phyloP scores from a whole-genome alignment of 495 filamentous ascomycete species.

The Neurospora sp. region DNA sequence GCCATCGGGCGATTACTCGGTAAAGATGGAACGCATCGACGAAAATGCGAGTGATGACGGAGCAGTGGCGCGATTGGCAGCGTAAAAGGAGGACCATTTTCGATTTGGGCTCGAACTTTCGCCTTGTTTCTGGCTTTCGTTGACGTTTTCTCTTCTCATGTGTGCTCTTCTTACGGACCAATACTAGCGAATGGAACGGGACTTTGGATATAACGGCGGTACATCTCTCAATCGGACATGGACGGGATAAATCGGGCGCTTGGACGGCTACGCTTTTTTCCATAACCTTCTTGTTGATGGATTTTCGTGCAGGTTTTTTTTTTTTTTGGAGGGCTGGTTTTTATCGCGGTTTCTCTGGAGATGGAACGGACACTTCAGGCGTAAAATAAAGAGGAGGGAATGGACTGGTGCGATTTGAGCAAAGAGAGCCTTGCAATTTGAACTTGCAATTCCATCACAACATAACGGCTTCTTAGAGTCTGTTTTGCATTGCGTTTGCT shows the following conservation, averaged over 20 bases:
- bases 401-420: background rate
- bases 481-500: background rate
- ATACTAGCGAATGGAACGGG: background rate
- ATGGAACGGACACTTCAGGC: background rate
- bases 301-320: background rate
- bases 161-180: background rate
- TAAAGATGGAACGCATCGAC: background rate
- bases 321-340: background rate
- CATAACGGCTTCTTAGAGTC: background rate
- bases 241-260: background rate
- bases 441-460: background rate
- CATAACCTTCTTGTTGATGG: background rate
- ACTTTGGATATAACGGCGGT: background rate
- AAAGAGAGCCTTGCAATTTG: background rate
- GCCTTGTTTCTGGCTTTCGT: background rate
- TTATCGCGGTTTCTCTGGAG: background rate
- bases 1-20: background rate
- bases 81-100: background rate
- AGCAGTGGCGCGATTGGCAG: background rate
- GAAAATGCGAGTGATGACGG: background rate
- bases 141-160: background rate
- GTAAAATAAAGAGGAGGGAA: background rate
- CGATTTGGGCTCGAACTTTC: background rate
- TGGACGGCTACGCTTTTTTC: background rate
- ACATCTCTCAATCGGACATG: background rate